Evolutionary conservation across 1,284 basidiomycete species (phyloP), one percentile per base, ranked within the genome.

Genomic region (Dichomitus squalens): DNA sequence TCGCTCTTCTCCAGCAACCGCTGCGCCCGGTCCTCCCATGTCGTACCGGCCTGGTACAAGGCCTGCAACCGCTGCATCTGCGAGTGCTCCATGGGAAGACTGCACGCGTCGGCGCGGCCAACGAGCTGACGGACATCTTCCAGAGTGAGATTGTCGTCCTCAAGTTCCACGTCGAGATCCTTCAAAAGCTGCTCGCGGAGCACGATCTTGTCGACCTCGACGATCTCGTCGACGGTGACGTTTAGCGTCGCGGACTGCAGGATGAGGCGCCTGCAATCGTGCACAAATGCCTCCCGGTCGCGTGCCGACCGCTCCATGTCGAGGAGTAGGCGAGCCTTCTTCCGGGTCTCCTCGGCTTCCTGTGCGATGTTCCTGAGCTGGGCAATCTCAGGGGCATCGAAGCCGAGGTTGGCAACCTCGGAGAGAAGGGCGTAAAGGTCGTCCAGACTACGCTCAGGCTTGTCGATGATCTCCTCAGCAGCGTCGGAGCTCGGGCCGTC

Each of bases 151-250:
- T 83, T 80, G 9, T 79, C 77, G 59, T 88, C 81, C 25, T 84
- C 82, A 25, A 83, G 70, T 57, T 86, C 87, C 47, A 83, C 84
- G 64, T 87, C 84, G 25, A 93, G 75, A 64, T 92, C 90, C 61
- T 76, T 80, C 58, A 88, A 70, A 18, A 93, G 77, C 67, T 88
- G 84, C 67, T 88, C 85, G 21, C 87, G 80, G 53, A 87, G 81
- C 20, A 93, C 87, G 60, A 92, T 86, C 70, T 85, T 87, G 72
- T 90, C 88, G 16, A 95, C 79, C 65, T 91, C 85, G 16, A 79
- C 72, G 20, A 93, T 77, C 69, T 93, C 88, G 38, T 90, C 85
- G 4, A 95, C 77, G 48, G 84, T 76, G n/a, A 95, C 88, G 61
- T 93, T 93, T 55, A 93, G 70, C 7, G 88, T 87, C 8, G 85